Evolutionary conservation across 176 grass and related monocot genomes (phyloP), one percentile per base, ranked within the genome.

Genomic region (Triticum monococcum): DNA sequence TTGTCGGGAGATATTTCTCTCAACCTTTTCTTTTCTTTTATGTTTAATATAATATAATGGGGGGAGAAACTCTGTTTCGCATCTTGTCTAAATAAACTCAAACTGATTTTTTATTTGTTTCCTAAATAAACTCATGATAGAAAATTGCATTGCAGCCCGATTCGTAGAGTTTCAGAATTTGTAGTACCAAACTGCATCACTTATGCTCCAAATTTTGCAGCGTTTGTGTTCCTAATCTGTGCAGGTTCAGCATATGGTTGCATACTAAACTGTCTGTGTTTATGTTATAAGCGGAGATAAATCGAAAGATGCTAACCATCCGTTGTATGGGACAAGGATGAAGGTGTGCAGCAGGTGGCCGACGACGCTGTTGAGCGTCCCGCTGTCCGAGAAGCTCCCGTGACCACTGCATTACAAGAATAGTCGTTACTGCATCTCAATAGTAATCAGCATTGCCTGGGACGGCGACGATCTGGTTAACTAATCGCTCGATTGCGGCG

Each of bases 311-410:
- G 54, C 36, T 14, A 61, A 95, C 95, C 96, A 98, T 79, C 96
- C 96, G 59, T 98, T 75, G 87, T 95, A 98, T 3, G 96, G 96
- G 64, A 95, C 96, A 66, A 98, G 87, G 85, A 98, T 94, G 86
- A 67, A 83, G 28, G 85, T 88, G 81, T 98, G 96, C 1, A 98
- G 96, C 0, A 95, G 46, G 20, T 98, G 96, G 0, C 96, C 96
- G 0, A 95, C 91, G 22, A 89, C 82, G 78, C 78, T 88, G 89
- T 98, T 98, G 24, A 98, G 81, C 12, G 13, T 46, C 13, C 14
- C 56, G n/a, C 12, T 88, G 68, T 94, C 89, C 0, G 96, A 98
- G 88, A 98, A 98, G 69, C 96, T 98, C 62, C 96, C 96, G 52
- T 98, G 96, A 0, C 96, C 96, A 68, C 96, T 98, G 68, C 59